Base-by-base conservation (phyloP, 768 basidiomycete genomes). In the Pleurotus sapidus region DNA sequence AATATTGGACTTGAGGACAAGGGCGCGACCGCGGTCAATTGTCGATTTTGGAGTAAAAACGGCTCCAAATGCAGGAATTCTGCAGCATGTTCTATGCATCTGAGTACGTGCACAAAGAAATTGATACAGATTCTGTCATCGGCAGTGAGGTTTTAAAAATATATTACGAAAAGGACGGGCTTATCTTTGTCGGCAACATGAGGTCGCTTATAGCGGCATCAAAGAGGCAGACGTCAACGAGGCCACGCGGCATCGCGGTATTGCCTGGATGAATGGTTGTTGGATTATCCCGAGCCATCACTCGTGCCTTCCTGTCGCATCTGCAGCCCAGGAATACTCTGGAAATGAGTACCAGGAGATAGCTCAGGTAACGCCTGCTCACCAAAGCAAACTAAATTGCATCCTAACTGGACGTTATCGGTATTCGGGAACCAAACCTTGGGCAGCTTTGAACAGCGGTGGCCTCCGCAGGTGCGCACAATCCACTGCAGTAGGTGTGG, bases 171-270 rank as follows among this genome's bases (percentile, higher is more conserved):
- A 54, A 54, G 15, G 39, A 54, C 39, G 51, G 51, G 39, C 51
- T 54, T 54, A 54, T 54, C 51, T 54, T 54, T 54, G 39, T 54
- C 51, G 51, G 51, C 15, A 23, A 54, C 51, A 54, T 37, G 51
- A 54, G 51, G 51, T 54, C 51, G 51, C 51, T 54, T 54, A 20
- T 40, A 38, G 51, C 17, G 34, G 23, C 34, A 43, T 42, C 39
- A 54, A 20, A 37, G 49, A 37, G 17, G 17, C 49, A 34, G 49
- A 25, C 30, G 49, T 37, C 18, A 51, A 37, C 2, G 51, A 54
- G 42, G 51, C 39, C 51, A 40, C 12, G 51, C 51, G 37, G 51
- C 39, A 54, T 54, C 51, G 38, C 11, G 46, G 42, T 17, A 45
- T 45, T 18, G 42, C 42, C 24, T 20, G 23, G 34, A 40, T 54